A percentile compares a stretch with the other conserved stretches of the same genome.
Evolutionary conservation across 805 yeast species (phyloP).

Genomic region (Metschnikowia rubicola): DNA sequence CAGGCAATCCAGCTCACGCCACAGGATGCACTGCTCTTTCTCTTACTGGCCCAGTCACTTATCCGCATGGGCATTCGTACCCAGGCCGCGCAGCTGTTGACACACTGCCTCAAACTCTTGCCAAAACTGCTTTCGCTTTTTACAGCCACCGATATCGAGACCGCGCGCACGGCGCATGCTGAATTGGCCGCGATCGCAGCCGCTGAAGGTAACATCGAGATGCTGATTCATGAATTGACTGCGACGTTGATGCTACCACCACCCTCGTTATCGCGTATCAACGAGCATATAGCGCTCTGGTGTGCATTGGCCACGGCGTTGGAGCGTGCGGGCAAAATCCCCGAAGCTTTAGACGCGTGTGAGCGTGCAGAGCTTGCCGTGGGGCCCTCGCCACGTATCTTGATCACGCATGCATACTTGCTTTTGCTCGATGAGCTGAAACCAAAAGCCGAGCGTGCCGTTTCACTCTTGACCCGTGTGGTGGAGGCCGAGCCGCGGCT

Average conservation of each 20-base stretch:
- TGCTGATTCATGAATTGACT: constrained; percentile 47
- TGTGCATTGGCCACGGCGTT: constrained; percentile 49
- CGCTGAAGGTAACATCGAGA: constrained; percentile 47
- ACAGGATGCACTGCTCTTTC: constrained; percentile 45
- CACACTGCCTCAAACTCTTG: constrained; percentile 41
- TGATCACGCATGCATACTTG: constrained; percentile 49
- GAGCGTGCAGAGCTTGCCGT: constrained; percentile 45
- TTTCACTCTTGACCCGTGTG: constrained; percentile 18
- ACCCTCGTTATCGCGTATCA: constrained; percentile 41
- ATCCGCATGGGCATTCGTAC: constrained; percentile 40
- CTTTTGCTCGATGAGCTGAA: constrained; percentile 32
- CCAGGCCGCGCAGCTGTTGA: constrained; percentile 48
- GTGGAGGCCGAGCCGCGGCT: constrained; percentile 19
- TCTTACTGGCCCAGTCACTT: constrained; percentile 48
- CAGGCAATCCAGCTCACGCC: constrained; percentile 38
- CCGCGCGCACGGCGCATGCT: constrained; percentile 50
- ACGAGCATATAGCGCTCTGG: constrained; percentile 51
- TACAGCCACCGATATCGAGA: constrained; percentile 36
- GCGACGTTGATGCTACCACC: constrained; percentile 50
- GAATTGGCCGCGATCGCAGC: constrained; percentile 56
- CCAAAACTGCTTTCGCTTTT: constrained; percentile 32
- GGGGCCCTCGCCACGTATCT: constrained; percentile 43
- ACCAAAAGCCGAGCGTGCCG: constrained; percentile 17
- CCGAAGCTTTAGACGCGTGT: constrained; percentile 48
- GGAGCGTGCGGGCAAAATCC: constrained; percentile 48